Evolutionary conservation across 106 monocot genomes (phyloP).

Genomic region (Triglochin maritima): DNA sequence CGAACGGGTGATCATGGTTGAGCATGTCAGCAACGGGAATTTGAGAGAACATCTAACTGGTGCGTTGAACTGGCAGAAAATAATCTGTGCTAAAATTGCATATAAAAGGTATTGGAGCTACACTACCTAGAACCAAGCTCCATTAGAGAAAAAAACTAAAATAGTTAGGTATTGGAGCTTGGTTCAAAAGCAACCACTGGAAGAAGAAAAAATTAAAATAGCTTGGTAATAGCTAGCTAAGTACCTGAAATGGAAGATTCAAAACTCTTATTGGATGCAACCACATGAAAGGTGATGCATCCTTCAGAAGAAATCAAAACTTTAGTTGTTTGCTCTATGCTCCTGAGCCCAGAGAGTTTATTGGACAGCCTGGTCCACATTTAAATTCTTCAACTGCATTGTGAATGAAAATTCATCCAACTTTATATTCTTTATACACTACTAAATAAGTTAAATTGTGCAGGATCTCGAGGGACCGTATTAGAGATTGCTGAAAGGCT

Average conservation of each 20-base stretch:
- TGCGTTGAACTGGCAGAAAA: slow-evolving; percentile 17
- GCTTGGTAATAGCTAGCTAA: too few species aligned
- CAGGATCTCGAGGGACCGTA: slow-evolving; percentile 32
- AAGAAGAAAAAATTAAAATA: background rate
- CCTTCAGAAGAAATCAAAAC: too few species aligned
- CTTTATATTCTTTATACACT: background rate
- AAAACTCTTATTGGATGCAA: too few species aligned
- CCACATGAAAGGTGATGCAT: too few species aligned
- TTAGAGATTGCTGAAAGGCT: slow-evolving; percentile 37
- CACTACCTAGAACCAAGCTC: background rate
- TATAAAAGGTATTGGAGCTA: background rate
- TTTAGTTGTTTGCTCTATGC: too few species aligned
- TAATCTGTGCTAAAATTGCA: background rate
- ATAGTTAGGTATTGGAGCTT: too few species aligned
- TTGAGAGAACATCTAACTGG: slow-evolving; percentile 52
- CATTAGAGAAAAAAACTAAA: background rate
- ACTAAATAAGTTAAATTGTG: background rate
- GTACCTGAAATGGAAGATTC: too few species aligned
- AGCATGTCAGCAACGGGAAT: slow-evolving; percentile 51
- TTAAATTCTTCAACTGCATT: background rate
- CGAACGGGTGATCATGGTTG: slow-evolving; percentile 36
- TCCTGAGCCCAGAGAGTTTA: too few species aligned
- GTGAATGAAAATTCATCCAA: background rate
- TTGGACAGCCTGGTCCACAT: too few species aligned
- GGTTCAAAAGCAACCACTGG: too few species aligned